Conservation (phyloP, 1,284 basidiomycete genomes). For the Exobasidium rhododendri region DNA sequence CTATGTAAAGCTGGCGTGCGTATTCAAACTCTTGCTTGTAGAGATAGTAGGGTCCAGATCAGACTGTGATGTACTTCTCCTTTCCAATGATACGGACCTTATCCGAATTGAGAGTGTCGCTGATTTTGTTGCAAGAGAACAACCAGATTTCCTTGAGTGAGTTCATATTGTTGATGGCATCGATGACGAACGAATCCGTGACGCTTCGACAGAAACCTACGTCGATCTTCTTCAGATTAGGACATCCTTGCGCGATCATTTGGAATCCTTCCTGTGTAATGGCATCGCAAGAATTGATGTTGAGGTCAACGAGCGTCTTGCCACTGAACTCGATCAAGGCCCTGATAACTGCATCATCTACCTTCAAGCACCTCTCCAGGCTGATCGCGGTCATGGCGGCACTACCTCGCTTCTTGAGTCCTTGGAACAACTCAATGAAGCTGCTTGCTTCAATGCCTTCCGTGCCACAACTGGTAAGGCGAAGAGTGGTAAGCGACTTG, state of each 20-base stretch:
- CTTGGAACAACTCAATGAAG: slow-evolving; percentile 12
- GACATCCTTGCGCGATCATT: slow-evolving; percentile 26
- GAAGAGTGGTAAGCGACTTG: slow-evolving; percentile 62
- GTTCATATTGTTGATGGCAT: slow-evolving; percentile 6
- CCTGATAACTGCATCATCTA: slow-evolving; percentile 64
- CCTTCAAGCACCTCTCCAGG: slow-evolving; percentile 53
- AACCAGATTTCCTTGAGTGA: slow-evolving; percentile 14
- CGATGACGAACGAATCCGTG: slow-evolving; percentile 73
- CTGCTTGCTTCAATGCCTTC: slow-evolving; percentile 13
- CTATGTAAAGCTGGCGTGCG: no score
- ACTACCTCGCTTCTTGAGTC: slow-evolving; percentile 13
- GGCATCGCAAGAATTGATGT: slow-evolving; percentile 73
- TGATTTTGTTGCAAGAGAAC: slow-evolving; percentile 18
- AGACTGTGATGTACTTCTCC: slow-evolving; percentile 34
- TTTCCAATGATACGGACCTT: slow-evolving; percentile 44
- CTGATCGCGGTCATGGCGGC: slow-evolving; percentile 13
- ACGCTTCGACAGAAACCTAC: slow-evolving; percentile 81
- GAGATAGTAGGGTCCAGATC: no score
- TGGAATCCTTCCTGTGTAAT: slow-evolving; percentile 64
- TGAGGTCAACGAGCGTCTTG: slow-evolving; percentile 63
- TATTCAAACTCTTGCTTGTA: no score
- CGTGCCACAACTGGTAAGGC: slow-evolving; percentile 62
- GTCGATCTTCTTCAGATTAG: slow-evolving; percentile 65
- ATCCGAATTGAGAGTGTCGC: slow-evolving; percentile 32
- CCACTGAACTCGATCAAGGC: slow-evolving; percentile 73